Evolutionary conservation across 2,329 filamentous ascomycete species (phyloP).

Genomic region (Ceratocystis ficicola): DNA sequence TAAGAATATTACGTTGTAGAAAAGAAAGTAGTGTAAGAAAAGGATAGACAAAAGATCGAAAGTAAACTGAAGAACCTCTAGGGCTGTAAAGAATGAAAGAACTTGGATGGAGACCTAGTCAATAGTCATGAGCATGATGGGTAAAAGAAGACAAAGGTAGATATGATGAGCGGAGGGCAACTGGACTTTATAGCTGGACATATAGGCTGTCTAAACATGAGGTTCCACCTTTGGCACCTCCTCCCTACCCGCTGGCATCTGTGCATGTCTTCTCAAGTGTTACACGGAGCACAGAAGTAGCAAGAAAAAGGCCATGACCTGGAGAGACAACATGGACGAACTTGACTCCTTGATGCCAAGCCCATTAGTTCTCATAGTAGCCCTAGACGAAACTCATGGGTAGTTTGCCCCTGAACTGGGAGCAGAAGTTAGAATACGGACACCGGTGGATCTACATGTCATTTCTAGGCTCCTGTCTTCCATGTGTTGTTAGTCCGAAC

Average conservation of each 20-base stretch:
- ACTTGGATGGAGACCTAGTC: slow-evolving; percentile 8
- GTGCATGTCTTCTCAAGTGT: not conserved
- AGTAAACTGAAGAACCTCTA: slow-evolving; percentile 10
- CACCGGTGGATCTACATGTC: not conserved
- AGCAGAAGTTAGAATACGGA: not conserved
- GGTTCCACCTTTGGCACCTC: not conserved
- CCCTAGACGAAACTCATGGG: not conserved
- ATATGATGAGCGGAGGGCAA: not conserved
- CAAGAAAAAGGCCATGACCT: not conserved
- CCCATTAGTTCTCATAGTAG: not conserved
- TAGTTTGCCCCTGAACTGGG: not conserved
- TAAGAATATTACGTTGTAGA: not conserved
- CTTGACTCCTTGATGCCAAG: not conserved
- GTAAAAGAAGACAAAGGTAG: not conserved
- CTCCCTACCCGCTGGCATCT: not conserved
- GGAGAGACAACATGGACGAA: not conserved
- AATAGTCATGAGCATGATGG: not conserved
- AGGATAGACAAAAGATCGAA: slow-evolving; percentile 12
- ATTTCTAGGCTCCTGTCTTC: not conserved
- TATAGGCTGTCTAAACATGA: not conserved
- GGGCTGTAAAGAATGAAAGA: slow-evolving; percentile 6
- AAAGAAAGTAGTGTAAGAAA: slow-evolving; percentile 9
- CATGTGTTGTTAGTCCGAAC: not conserved
- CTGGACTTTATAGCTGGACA: not conserved
- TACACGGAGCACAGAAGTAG: not conserved